These are phyloP conservation scores for Aspergillus pseudoterreus DNA, from an alignment of 2,329 filamentous ascomycete species.

Conservation along the genomic window DNA sequence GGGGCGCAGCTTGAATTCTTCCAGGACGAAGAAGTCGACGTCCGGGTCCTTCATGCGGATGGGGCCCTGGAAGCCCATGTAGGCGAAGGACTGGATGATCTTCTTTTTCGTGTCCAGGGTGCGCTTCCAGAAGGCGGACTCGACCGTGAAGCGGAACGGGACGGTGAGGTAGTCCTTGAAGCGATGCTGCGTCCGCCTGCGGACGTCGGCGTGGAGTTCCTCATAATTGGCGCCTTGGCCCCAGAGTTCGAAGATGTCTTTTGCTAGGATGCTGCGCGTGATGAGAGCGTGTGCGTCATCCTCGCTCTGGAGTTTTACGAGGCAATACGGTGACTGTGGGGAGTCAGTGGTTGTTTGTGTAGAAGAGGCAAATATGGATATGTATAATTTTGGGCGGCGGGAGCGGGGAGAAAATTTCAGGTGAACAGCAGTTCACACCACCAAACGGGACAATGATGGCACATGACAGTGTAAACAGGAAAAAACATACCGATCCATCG, in stretches of 20 bases:
- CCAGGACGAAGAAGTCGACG: conserved; percentile 73
- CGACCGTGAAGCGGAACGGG: conserved; percentile 81
- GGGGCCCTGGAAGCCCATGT: conserved; percentile 71
- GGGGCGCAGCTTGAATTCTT: conserved; percentile 58
- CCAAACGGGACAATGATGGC: not conserved
- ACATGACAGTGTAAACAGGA: conserved; percentile 2
- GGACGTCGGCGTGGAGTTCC: conserved; percentile 65
- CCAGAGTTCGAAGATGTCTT: conserved; percentile 88
- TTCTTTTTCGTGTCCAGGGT: conserved; percentile 59
- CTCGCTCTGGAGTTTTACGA: conserved; percentile 65
- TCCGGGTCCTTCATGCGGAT: conserved; percentile 74
- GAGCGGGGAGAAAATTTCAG: conserved; percentile 2
- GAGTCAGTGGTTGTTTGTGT: conserved; percentile 7
- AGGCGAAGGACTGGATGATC: conserved; percentile 78
- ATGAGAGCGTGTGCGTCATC: conserved; percentile 65
- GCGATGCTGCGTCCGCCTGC: conserved; percentile 53
- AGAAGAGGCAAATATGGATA: not conserved
- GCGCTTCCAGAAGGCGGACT: conserved; percentile 75
- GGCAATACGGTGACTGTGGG: conserved; percentile 78
- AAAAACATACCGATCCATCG: conserved; percentile 61
- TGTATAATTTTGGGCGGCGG: not conserved
- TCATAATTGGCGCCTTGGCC: conserved; percentile 65
- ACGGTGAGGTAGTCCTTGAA: conserved; percentile 63
- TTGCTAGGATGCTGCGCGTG: conserved; percentile 72
- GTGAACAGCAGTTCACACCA: not conserved